A percentile compares a stretch with the other conserved stretches of the same genome.
phyloP scores from a whole-genome alignment of 2,329 filamentous ascomycete genomes.

The Herpotrichia juniperi region DNA sequence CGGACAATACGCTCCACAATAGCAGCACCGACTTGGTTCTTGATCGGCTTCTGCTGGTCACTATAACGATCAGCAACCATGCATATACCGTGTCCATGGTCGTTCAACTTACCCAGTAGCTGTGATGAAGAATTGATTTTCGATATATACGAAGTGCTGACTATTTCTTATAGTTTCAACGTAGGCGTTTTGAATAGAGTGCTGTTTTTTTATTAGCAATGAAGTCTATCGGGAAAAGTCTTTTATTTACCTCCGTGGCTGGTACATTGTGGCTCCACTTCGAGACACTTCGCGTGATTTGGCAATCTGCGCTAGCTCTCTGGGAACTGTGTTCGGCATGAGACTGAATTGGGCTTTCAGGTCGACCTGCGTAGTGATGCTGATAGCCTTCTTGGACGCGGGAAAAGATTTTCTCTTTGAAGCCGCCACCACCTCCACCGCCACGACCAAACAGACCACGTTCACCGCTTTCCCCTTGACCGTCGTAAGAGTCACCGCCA shows the following conservation, averaged over 20 bases:
- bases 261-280: conserved; percentile 67
- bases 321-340: conserved; percentile 40
- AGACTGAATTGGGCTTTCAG: conserved; percentile 27
- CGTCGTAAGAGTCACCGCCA: conserved; percentile 30
- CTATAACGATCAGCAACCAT: conserved; percentile 19
- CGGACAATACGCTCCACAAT: conserved; percentile 79
- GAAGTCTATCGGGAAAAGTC: not conserved
- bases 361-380: conserved; percentile 28
- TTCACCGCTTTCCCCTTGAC: conserved; percentile 24
- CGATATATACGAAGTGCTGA: conserved; percentile 78
- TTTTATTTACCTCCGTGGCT: conserved; percentile 58
- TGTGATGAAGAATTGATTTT: conserved; percentile 90
- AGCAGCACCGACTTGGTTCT: conserved; percentile 78
- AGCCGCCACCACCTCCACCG: conserved; percentile 23
- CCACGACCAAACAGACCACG: conserved; percentile 37
- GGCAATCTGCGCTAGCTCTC: conserved; percentile 36
- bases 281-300: conserved; percentile 47
- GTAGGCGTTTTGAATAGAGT: conserved; percentile 88
- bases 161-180: conserved; percentile 72
- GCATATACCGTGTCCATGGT: not conserved
- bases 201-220: conserved; percentile 45
- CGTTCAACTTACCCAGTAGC: conserved; percentile 60
- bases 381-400: conserved; percentile 33
- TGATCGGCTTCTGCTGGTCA: conserved; percentile 72
- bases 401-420: conserved; percentile 36